Percentiles rank a stretch among this genome's conserved stretches.
Evolutionary conservation across 2,329 filamentous ascomycete species (phyloP).

Genomic region (Alternaria novae-zelandiae): DNA sequence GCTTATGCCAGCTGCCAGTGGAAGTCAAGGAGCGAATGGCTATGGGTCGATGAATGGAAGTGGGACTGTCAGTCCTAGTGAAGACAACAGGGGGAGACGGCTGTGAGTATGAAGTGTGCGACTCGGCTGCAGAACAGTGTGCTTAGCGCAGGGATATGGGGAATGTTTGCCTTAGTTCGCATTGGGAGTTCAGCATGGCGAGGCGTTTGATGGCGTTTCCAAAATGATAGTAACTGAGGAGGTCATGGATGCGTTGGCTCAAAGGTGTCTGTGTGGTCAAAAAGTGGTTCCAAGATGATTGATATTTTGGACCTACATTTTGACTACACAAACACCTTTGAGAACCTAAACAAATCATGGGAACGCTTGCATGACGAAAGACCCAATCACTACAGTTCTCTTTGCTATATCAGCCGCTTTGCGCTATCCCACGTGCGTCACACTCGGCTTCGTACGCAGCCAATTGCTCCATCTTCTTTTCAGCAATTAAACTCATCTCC

Average conservation of each 20-base stretch:
- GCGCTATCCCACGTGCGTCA: background rate
- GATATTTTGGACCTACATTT: no score
- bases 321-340: no score
- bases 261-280: no score
- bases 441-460: background rate
- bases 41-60: slow-evolving; percentile 30
- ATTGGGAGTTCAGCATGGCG: slow-evolving; percentile 6
- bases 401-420: no score
- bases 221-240: no score
- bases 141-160: no score
- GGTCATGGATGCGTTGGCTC: no score
- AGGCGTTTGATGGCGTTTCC: slow-evolving; percentile 7
- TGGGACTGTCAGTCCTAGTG: slow-evolving; percentile 15
- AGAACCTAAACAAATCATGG: no score
- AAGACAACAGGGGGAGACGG: slow-evolving; percentile 29
- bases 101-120: background rate
- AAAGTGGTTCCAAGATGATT: no score
- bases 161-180: background rate
- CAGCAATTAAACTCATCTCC: background rate
- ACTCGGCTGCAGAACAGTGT: background rate
- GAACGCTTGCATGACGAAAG: no score
- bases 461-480: background rate
- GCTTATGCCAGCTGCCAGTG: slow-evolving; percentile 44
- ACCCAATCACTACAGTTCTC: no score
- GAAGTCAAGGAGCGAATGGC: slow-evolving; percentile 15